These are phyloP conservation scores for Ilex paraguariensis DNA, from an alignment of 305 asterid genomes.

Conservation along the genomic window DNA sequence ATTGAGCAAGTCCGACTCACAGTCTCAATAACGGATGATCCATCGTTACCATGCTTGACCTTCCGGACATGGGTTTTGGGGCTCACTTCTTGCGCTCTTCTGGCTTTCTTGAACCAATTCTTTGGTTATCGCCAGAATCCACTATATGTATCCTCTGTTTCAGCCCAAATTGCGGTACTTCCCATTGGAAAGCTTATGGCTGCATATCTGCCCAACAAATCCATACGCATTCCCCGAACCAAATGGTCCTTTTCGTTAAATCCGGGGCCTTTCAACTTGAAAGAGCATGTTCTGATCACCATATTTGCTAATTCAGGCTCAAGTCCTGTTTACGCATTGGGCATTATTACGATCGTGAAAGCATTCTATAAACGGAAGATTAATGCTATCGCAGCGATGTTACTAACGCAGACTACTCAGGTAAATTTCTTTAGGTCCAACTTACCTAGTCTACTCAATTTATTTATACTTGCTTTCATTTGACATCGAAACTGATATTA, in stretches of 20 bases:
- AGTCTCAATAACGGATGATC: conserved; percentile 64
- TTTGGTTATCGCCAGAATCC: conserved; percentile 55
- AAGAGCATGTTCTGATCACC: conserved; percentile 69
- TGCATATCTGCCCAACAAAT: conserved; percentile 38
- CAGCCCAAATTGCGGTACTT: conserved; percentile 61
- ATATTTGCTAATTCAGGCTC: conserved; percentile 58
- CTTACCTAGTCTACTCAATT: too few species aligned
- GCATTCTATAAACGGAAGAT: conserved; percentile 48
- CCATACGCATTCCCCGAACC: conserved; percentile 28
- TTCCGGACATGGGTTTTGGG: conserved; percentile 68
- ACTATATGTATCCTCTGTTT: conserved; percentile 48
- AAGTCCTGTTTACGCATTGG: conserved; percentile 44
- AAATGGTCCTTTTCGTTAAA: conserved; percentile 58
- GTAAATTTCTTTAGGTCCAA: conserved; percentile 8
- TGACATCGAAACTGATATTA: too few species aligned
- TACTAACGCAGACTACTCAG: conserved; percentile 57
- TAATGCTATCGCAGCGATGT: conserved; percentile 34
- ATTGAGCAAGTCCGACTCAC: conserved; percentile 67
- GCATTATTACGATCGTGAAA: conserved; percentile 42
- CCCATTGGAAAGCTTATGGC: conserved; percentile 69
- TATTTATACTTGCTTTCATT: too few species aligned
- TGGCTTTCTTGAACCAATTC: conserved; percentile 60
- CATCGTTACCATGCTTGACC: conserved; percentile 56
- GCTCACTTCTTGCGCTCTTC: conserved; percentile 42
- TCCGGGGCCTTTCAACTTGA: conserved; percentile 61